Evolutionary conservation across 2,329 filamentous ascomycete genomes (phyloP), one percentile per base, ranked within the genome.

Genomic region (Exophiala mesophila): DNA sequence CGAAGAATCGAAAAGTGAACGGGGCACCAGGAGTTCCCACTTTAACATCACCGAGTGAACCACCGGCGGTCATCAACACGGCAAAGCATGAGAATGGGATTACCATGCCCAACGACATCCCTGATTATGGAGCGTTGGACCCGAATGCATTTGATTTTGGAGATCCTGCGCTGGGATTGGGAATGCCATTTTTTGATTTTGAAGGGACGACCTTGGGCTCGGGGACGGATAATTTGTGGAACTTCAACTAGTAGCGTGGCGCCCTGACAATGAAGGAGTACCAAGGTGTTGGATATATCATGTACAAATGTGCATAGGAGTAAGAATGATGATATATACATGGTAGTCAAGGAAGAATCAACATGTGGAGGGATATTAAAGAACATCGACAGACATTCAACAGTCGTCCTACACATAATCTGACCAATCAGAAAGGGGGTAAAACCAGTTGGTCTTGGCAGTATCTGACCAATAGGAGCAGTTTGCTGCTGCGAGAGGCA

Each of bases 171-270:
- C 24, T 57, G 15, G 52, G 52, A 21, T 31, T 57, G 28, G 54
- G 54, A 12, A 57, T 57, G 54, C 54, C 54, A 12, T 57, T 57
- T 33, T 57, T 57, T 37, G 54, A 57, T 37, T 57, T 57, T 44
- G 54, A 57, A 33, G 54, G 54, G 4, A 57, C 54, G 8, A 57
- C 52, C 5, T 30, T 56, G 28, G 23, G 23, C 12, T 48, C 44
- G 16, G 46, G 36, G 16, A 45, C 45, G 9, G 43, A 48, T 9
- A 41, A 30, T 9, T 45, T 54, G 44, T 56, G 53, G 53, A 52
- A 48, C 31, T 55, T 55, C 34, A 41, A 31, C 1, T 43, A 36
- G 21, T 39, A 13, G 31, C 17, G n/a, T n/a, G n/a, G n/a, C n/a
- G n/a, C n/a, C n/a, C n/a, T 15, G 21, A 15, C 20, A 36, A 12